A percentile compares a stretch with the other conserved stretches of the same genome.
Evolutionary conservation across 2,329 filamentous ascomycete species (phyloP).

Genomic region (Stachybotrys elegans): DNA sequence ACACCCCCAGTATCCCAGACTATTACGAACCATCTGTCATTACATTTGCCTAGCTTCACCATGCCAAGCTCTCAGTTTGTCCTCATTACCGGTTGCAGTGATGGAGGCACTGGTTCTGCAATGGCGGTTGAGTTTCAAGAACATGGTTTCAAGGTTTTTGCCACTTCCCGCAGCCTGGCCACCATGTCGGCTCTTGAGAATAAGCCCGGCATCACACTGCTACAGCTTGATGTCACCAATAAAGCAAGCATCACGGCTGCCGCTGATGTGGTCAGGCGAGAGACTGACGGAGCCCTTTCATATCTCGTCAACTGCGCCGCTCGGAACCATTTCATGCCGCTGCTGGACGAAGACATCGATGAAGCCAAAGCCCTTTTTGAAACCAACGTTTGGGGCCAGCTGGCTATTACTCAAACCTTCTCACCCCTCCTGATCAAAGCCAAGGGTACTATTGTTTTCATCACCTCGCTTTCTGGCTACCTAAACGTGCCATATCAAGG

Average conservation of each 20-base stretch:
- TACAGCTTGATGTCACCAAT: constrained; percentile 24
- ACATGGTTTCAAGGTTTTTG: neutral
- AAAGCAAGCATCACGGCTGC: constrained; percentile 17
- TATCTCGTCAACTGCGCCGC: constrained; percentile 18
- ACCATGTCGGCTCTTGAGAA: constrained; percentile 9
- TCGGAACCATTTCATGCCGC: constrained; percentile 10
- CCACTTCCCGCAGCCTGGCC: neutral
- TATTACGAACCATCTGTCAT: too few species aligned
- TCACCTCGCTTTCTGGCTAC: constrained; percentile 2
- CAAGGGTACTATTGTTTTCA: constrained; percentile 20
- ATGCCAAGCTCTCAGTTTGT: neutral
- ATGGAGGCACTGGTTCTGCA: neutral
- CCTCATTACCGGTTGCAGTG: neutral
- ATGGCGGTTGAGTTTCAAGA: neutral
- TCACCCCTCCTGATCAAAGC: constrained; percentile 20
- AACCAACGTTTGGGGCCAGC: constrained; percentile 32
- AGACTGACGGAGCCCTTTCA: constrained; percentile 14
- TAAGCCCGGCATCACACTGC: constrained; percentile 14
- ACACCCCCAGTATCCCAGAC: too few species aligned
- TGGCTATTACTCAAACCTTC: constrained; percentile 33
- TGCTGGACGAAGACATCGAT: constrained; percentile 16
- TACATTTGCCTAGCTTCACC: too few species aligned
- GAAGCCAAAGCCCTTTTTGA: constrained; percentile 19
- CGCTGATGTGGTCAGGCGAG: constrained; percentile 10
- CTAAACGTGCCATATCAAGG: neutral